Base-by-base conservation (phyloP, 352 stramenopile species). In the Pythium angustatum region DNA sequence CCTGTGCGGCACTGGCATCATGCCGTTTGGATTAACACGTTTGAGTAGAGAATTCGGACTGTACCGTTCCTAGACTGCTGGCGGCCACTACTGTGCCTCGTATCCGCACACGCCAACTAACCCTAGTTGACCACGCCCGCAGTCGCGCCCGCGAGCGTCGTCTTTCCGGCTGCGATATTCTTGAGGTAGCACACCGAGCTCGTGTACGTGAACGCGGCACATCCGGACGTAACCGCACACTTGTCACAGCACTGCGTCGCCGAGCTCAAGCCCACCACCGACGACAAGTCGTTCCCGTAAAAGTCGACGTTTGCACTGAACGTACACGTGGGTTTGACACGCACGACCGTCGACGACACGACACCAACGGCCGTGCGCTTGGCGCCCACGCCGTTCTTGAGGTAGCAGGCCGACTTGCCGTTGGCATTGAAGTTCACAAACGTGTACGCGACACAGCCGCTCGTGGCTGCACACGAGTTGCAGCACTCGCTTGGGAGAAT, bases 161-260 rank as follows among this genome's bases (percentile, higher is more conserved):
- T 64, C 21, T 58, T 49, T 48, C 31, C 38, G 19, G 7, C 30
- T 3, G 30, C 47, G 19, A 45, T 59, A 10, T n/a, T 69, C 52
- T 89, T 87, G 27, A 89, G 59, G 62, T 85, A 87, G 48, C 80
- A 89, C 58, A 41, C 33, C 31, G 69, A 12, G 66, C 74, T 17
- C n/a, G 82, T 68, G 28, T 79, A 82, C 9, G 80, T 87, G 71
- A 83, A 87, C 17, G 74, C 78, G 28, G 64, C 54, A 56, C 80
- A 89, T 5, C 75, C 80, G 5, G 15, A 38, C 15, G 73, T 83
- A 19, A 38, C 55, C 1, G 43, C 15, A 45, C 80, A 89, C 50
- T 67, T 64, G n/a, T 75, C 73, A 45, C 78, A 89, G 63, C 78
- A 89, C 12, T 69, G 58, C 3, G 36, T 50, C 5, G 76, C 76